phyloP scores from a whole-genome alignment of 2,329 filamentous ascomycete genomes.

The Pseudocercospora fuligena region DNA sequence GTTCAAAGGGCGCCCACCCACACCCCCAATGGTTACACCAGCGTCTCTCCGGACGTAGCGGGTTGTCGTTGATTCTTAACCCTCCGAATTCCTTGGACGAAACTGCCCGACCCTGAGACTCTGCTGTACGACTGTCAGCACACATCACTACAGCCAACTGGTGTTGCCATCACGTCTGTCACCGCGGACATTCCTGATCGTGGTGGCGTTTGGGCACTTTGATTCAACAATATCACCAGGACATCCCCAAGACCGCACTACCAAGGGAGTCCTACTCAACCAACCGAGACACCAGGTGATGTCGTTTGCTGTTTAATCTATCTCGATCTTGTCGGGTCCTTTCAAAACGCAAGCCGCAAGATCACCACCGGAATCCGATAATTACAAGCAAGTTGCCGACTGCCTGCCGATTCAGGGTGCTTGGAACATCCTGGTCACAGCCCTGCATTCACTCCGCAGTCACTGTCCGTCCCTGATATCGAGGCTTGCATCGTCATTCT shows the following conservation, averaged over 20 bases:
- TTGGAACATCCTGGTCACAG: conserved; percentile 18
- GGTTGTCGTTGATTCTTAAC: not conserved
- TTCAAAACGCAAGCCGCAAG: conserved; percentile 2
- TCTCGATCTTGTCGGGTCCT: conserved; percentile 1
- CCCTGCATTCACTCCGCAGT: conserved; percentile 16
- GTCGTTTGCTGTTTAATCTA: conserved; percentile 10
- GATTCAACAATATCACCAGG: not conserved
- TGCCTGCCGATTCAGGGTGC: conserved; percentile 10
- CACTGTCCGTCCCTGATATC: conserved; percentile 26
- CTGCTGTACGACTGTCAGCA: not conserved
- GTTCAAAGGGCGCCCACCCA: not conserved
- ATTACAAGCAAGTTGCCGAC: not conserved
- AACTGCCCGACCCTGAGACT: conserved; percentile 2
- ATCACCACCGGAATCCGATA: not conserved
- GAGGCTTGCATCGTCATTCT: conserved; percentile 31
- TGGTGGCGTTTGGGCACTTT: not conserved
- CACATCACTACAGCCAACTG: not conserved
- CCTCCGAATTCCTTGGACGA: not conserved
- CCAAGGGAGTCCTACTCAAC: not conserved
- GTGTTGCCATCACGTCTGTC: conserved; percentile 7
- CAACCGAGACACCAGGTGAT: not conserved
- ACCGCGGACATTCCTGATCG: not conserved
- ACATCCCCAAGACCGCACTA: not conserved
- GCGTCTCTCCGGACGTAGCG: not conserved
- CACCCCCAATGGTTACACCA: conserved; percentile 1